Conservation (phyloP, 805 yeast species). For the Sugiyamaella floridensis region DNA sequence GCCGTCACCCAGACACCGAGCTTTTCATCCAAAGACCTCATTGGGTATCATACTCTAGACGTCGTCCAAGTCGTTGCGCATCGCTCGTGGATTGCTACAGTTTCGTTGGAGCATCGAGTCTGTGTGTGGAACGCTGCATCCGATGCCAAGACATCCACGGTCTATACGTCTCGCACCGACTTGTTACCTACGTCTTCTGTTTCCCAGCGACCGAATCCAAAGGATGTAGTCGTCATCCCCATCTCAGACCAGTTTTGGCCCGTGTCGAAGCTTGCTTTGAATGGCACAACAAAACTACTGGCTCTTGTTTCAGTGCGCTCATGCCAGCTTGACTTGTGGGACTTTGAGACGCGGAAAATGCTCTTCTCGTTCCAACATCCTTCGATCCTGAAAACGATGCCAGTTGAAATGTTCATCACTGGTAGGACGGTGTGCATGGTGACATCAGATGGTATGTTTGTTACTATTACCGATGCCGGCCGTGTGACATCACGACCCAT, state of each 20-base stretch:
- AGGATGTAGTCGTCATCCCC: neutral
- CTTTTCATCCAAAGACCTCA: conserved; percentile 36
- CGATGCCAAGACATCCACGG: conserved; percentile 6
- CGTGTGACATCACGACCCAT: neutral
- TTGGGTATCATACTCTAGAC: conserved; percentile 55
- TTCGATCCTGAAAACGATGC: neutral
- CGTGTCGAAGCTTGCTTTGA: conserved; percentile 42
- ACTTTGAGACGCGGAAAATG: neutral
- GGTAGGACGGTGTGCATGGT: neutral
- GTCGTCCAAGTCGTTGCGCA: conserved; percentile 41
- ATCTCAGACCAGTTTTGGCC: conserved; percentile 44
- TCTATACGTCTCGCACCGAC: conserved; percentile 4
- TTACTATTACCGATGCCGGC: neutral
- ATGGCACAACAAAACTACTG: conserved; percentile 5
- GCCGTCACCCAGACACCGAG: conserved; percentile 1
- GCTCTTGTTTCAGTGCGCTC: conserved; percentile 7
- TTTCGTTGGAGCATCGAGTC: conserved; percentile 68
- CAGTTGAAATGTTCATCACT: neutral
- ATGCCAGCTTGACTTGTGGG: neutral
- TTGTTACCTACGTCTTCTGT: neutral
- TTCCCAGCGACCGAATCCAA: neutral
- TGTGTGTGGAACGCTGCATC: conserved; percentile 50
- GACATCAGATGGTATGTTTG: neutral
- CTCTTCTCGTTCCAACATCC: neutral
- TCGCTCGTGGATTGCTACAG: conserved; percentile 43